Conservation (phyloP, 208 protist genomes). For the Porcisia deanei region DNA sequence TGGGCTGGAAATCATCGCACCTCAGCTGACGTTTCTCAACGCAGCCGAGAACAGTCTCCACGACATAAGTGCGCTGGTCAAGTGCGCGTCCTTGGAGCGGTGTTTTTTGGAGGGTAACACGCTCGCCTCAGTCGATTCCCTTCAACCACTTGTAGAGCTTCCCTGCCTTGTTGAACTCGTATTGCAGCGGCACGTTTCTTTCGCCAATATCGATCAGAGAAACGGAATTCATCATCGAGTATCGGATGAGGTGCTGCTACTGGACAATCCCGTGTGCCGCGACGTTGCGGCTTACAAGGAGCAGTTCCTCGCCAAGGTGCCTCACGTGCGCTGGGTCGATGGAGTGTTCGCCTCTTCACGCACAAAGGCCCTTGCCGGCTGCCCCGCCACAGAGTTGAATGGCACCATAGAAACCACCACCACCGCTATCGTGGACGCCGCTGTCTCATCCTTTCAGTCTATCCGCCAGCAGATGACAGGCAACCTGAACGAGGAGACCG, state of each 20-base stretch:
- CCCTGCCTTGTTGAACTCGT: constrained; percentile 43
- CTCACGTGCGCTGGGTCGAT: constrained; percentile 64
- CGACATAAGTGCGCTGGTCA: constrained; percentile 38
- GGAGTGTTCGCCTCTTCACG: constrained; percentile 21
- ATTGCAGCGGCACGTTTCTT: constrained; percentile 39
- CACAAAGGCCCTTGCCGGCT: not conserved
- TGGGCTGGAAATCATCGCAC: constrained; percentile 49
- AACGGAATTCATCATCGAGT: not conserved
- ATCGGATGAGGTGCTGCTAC: constrained; percentile 30
- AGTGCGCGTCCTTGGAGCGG: constrained; percentile 35
- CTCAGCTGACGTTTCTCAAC: constrained; percentile 61
- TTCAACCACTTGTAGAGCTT: constrained; percentile 47
- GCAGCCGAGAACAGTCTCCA: constrained; percentile 66
- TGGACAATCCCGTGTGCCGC: constrained; percentile 81
- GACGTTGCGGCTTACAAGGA: constrained; percentile 36
- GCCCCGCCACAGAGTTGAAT: not conserved
- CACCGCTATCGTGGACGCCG: not conserved
- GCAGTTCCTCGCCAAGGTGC: constrained; percentile 31
- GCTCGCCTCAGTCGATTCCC: constrained; percentile 31
- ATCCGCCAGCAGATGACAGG: not conserved
- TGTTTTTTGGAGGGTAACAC: constrained; percentile 72
- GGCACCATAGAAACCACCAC: not conserved
- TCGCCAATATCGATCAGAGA: constrained; percentile 26
- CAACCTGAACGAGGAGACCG: not conserved
- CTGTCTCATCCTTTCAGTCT: not conserved